A percentile compares a stretch with the other conserved stretches of the same genome.
Evolutionary conservation across 768 basidiomycete genomes (phyloP).

Genomic region (Suillus brevipes): DNA sequence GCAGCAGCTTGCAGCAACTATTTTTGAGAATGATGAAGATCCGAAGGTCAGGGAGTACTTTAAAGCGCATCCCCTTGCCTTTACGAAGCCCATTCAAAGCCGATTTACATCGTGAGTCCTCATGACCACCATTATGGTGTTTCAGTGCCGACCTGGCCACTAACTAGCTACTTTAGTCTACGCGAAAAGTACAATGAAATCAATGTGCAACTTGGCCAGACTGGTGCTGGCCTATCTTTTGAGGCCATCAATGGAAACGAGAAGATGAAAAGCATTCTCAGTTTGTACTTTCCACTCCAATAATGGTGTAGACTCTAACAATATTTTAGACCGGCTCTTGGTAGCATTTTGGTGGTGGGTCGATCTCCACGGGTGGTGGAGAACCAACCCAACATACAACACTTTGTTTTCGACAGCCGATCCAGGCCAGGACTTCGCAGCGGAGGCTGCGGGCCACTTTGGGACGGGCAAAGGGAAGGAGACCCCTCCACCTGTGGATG

Average conservation of each 20-base stretch:
- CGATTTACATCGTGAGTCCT: background rate
- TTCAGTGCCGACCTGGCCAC: background rate
- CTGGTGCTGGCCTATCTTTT: background rate
- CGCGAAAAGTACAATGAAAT: background rate
- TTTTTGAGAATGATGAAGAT: background rate
- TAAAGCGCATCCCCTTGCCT: background rate
- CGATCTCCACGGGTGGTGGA: conserved; percentile 2
- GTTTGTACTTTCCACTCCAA: background rate
- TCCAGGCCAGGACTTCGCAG: conserved; percentile 8
- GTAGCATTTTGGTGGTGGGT: background rate
- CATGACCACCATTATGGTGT: background rate
- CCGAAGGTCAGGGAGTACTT: background rate
- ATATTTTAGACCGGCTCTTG: background rate
- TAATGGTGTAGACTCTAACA: background rate
- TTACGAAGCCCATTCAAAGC: background rate
- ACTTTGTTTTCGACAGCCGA: background rate
- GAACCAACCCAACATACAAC: background rate
- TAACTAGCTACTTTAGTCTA: background rate
- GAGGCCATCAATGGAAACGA: background rate
- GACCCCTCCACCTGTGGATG: background rate
- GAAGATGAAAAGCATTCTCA: background rate
- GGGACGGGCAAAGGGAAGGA: background rate
- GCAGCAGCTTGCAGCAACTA: background rate
- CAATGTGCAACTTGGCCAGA: background rate
- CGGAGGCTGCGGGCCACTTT: background rate